phyloP scores from a whole-genome alignment of 2,329 filamentous ascomycete genomes.

The Helotiales sp. region DNA sequence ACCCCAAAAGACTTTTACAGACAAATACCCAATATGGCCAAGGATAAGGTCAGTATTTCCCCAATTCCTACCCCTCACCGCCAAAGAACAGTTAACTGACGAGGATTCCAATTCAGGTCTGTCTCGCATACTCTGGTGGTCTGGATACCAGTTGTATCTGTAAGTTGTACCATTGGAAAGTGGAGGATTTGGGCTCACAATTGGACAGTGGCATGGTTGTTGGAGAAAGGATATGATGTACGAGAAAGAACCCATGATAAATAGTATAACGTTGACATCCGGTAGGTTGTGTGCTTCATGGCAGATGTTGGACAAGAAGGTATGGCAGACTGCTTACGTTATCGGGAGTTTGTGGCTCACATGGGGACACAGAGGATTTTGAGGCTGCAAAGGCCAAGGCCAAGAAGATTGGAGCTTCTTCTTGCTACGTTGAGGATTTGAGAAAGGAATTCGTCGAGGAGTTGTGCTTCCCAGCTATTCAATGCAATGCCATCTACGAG shows the following conservation, averaged over 20 bases:
- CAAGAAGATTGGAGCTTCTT: slow-evolving; percentile 41
- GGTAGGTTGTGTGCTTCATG: slow-evolving; percentile 46
- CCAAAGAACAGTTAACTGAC: slow-evolving; percentile 15
- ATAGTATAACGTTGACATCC: slow-evolving; percentile 1
- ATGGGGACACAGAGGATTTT: slow-evolving; percentile 60
- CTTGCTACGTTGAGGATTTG: slow-evolving; percentile 56
- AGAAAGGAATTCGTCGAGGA: slow-evolving; percentile 77
- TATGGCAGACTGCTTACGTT: slow-evolving; percentile 3
- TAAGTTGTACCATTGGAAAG: slow-evolving; percentile 3
- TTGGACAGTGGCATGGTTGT: slow-evolving; percentile 40
- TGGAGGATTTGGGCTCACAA: slow-evolving; percentile 3
- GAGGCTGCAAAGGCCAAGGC: slow-evolving; percentile 73
- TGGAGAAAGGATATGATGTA: slow-evolving; percentile 50
- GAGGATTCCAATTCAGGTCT: slow-evolving; percentile 34
- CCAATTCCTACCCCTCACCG: neutral
- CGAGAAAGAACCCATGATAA: neutral
- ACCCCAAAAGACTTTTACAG: neutral
- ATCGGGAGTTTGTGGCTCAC: neutral
- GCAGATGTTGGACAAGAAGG: slow-evolving; percentile 72
- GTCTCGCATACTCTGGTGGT: slow-evolving; percentile 45
- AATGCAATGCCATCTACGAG: slow-evolving; percentile 72
- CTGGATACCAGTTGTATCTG: slow-evolving; percentile 45
- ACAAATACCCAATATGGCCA: slow-evolving; percentile 25
- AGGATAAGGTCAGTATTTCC: slow-evolving; percentile 25
- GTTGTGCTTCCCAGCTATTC: slow-evolving; percentile 72